phyloP scores from a whole-genome alignment of 805 yeast genomes.

The Phaffomyces opuntiae region DNA sequence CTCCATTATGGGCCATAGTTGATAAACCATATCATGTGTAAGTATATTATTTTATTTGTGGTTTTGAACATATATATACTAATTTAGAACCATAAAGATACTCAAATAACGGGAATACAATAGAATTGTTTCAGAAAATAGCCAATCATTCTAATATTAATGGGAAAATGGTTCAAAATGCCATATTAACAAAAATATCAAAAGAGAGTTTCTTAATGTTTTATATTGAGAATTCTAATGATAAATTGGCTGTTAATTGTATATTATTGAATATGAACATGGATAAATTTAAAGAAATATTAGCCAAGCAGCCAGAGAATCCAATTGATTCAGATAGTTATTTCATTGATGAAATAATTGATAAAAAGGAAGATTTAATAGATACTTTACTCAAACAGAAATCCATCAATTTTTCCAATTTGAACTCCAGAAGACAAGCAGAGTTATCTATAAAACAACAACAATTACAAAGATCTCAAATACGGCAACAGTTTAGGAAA shows the following conservation, averaged over 20 bases:
- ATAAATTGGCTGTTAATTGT: constrained; percentile 12
- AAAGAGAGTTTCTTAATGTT: constrained; percentile 14
- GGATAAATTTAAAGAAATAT: constrained; percentile 5
- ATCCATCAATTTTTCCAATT: constrained; percentile 7
- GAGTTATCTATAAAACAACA: constrained; percentile 14
- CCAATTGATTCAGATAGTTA: neutral
- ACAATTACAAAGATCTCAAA: constrained; percentile 10
- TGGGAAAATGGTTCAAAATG: constrained; percentile 8
- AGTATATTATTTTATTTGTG: constrained; percentile 2
- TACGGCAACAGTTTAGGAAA: constrained; percentile 14
- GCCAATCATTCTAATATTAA: constrained; percentile 12
- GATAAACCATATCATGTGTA: constrained; percentile 23
- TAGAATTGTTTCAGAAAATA: constrained; percentile 10
- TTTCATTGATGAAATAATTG: constrained; percentile 17
- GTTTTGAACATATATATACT: too few relatives aligned
- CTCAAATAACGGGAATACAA: constrained; percentile 11
- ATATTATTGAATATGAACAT: constrained; percentile 13
- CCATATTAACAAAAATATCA: constrained; percentile 9
- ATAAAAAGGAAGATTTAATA: constrained; percentile 20
- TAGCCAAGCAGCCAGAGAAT: constrained; percentile 1
- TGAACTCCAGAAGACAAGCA: constrained; percentile 15
- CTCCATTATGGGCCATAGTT: constrained; percentile 22
- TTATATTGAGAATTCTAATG: constrained; percentile 12
- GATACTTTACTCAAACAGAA: constrained; percentile 16
- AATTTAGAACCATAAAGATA: neutral